Conservation (phyloP, 768 basidiomycete genomes). For the Leccinellum luteum region DNA sequence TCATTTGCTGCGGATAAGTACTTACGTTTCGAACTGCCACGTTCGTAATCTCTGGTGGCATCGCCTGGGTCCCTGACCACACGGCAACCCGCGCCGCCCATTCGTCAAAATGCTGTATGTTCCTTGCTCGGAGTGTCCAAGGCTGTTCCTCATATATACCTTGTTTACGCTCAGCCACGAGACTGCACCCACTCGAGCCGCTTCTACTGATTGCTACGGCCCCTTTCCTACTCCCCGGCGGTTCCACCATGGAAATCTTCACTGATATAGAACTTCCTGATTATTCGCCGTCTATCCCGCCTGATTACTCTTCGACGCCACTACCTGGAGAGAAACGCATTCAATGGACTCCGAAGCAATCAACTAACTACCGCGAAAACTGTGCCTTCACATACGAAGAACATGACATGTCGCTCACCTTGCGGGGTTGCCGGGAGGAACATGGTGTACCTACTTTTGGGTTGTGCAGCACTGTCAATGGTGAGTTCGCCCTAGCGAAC, state of each 20-base stretch:
- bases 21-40: conserved; percentile 12
- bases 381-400: conserved; percentile 32
- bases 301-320: conserved; percentile 57
- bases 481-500: conserved; percentile 28
- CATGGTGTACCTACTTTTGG: conserved; percentile 30
- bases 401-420: conserved; percentile 27
- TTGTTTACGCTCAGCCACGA: not conserved
- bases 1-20: conserved; percentile 1
- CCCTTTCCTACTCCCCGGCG: not conserved
- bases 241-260: conserved; percentile 13
- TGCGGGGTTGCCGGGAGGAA: conserved; percentile 33
- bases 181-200: not conserved
- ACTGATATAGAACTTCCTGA: conserved; percentile 36
- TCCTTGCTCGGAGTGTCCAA: not conserved
- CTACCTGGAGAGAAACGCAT: conserved; percentile 51
- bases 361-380: conserved; percentile 10
- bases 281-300: conserved; percentile 56
- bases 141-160: conserved; percentile 25
- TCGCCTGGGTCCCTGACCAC: conserved; percentile 15
- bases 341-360: conserved; percentile 41
- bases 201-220: not conserved
- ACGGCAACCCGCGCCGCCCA: conserved; percentile 8
- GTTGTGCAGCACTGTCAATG: conserved; percentile 26
- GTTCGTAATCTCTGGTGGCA: conserved; percentile 8
- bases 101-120: conserved; percentile 4